Conservation (phyloP, 441 rosid genomes). For the Raphanus hybrid region DNA sequence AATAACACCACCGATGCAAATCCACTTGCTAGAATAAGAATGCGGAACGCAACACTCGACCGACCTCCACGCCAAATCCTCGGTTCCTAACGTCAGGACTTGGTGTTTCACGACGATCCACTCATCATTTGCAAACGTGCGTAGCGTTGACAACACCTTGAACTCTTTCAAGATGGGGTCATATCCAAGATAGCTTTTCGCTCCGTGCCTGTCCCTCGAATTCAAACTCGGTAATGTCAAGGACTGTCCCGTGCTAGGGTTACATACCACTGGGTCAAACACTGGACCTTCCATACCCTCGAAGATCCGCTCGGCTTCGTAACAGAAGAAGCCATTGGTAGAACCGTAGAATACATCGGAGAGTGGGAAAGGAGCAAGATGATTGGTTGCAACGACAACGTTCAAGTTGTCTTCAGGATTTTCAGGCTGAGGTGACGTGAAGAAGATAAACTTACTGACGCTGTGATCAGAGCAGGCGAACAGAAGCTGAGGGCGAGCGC, state of each 20-base stretch:
- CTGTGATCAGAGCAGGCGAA: background rate
- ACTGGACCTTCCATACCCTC: background rate
- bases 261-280: background rate
- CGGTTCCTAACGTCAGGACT: background rate
- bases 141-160: background rate
- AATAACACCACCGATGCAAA: background rate
- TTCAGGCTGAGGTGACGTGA: slow-evolving; percentile 8
- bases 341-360: background rate
- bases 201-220: background rate
- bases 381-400: background rate
- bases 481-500: background rate
- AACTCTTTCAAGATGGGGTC: background rate
- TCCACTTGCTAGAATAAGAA: background rate
- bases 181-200: background rate
- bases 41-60: background rate
- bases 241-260: background rate
- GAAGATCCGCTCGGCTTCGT: background rate
- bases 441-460: background rate
- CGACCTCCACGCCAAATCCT: background rate
- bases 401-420: background rate
- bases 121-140: background rate
- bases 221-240: background rate
- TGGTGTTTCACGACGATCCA: background rate
- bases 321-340: background rate
- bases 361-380: background rate